These are phyloP conservation scores for Colletotrichum plurivorum DNA, from an alignment of 2,329 filamentous ascomycete genomes.

Conservation along the genomic window DNA sequence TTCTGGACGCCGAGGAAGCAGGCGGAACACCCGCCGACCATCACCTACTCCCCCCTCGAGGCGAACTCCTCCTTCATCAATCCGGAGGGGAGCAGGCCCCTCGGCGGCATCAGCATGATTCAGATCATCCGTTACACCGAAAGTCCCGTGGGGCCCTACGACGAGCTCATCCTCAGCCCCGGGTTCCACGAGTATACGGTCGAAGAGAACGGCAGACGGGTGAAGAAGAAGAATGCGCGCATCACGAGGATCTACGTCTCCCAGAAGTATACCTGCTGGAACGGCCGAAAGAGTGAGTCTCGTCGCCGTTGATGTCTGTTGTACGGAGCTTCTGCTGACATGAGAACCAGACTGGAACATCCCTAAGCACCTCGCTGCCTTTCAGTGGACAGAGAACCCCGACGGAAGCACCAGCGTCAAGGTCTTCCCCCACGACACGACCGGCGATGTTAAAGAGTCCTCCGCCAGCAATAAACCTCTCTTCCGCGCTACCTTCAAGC, in stretches of 20 bases:
- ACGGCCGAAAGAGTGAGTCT: constrained; percentile 63
- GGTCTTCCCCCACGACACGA: constrained; percentile 60
- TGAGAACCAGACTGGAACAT: constrained; percentile 64
- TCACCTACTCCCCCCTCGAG: constrained; percentile 64
- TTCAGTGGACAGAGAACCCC: constrained; percentile 58
- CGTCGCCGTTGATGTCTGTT: too few species aligned
- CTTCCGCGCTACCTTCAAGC: constrained; percentile 62
- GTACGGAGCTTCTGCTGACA: background rate
- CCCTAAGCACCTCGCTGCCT: constrained; percentile 68
- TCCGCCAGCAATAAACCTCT: constrained; percentile 54
- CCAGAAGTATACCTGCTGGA: constrained; percentile 65
- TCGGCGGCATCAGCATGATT: constrained; percentile 63
- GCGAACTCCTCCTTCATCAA: constrained; percentile 55
- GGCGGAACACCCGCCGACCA: constrained; percentile 50
- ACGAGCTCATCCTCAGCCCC: constrained; percentile 65
- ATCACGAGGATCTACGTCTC: constrained; percentile 71
- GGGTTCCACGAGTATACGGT: constrained; percentile 60
- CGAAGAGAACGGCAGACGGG: constrained; percentile 49
- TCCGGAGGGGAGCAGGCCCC: constrained; percentile 51
- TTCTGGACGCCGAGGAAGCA: constrained; percentile 54
- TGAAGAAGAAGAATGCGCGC: constrained; percentile 53
- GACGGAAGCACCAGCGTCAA: constrained; percentile 56
- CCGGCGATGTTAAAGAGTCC: constrained; percentile 48
- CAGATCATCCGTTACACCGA: constrained; percentile 66
- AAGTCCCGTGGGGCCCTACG: constrained; percentile 67